Base-by-base conservation (phyloP, 2,329 filamentous ascomycete species). In the Trichoderma hamatum region DNA sequence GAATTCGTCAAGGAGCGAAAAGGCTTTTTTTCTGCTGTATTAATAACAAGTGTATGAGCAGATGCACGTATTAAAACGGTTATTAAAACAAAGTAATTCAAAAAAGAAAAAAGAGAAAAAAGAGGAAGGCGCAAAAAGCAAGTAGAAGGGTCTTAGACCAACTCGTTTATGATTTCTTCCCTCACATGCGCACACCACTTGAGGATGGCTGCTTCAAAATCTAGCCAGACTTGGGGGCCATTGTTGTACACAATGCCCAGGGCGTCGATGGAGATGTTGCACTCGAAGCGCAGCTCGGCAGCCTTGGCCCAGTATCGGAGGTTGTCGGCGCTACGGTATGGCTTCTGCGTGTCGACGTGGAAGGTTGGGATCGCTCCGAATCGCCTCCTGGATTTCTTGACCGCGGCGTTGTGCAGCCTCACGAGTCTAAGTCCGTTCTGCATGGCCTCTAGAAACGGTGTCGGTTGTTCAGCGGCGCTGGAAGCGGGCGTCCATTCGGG, bases 231-330 rank as follows among this genome's bases (percentile, higher is more conserved):
- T 65, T 88, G 84, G 1, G 85, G 85, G 61, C 87, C 85, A 70
- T 85, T 90, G 76, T 90, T 90, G 76, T 94, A 91, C 26, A 97
- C 94, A 9, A 97, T 87, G 32, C 91, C 93, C 80, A 96, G 90
- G 26, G 95, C 93, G 76, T 97, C 93, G 66, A 97, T 85, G 72
- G 90, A 88, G 63, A 98, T 84, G 73, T 92, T 87, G 49, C 94
- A 88, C 80, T 98, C 96, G 90, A 95, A 99, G 67, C 96, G 89
- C 69, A 98, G 84, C 81, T 99, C 94, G 9, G 94, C 94, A 1
- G 95, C 96, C 82, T 99, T 99, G 80, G 92, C 88, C 95, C 96
- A 99, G 83, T 92, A 99, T 51, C 94, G 89, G 71, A 99, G 85
- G 78, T 99, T 99, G 74, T 99, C 96, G 3, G 94, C 93, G 71